These are phyloP conservation scores for Phaeomoniella chlamydospora DNA, from an alignment of 2,329 filamentous ascomycete genomes.

Conservation along the genomic window DNA sequence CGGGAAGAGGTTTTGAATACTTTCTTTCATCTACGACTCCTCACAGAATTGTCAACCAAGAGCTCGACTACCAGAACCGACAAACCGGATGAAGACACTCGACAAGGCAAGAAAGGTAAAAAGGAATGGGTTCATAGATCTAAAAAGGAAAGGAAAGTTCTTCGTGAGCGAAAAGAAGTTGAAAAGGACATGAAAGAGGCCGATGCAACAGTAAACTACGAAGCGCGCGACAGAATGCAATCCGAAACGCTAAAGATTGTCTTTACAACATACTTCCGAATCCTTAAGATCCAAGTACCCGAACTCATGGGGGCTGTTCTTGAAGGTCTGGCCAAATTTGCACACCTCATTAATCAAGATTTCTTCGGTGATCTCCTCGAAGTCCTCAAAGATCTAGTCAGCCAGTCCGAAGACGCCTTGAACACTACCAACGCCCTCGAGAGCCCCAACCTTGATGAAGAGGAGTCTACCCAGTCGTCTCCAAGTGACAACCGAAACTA, in stretches of 20 bases:
- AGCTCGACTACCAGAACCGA: conserved; percentile 68
- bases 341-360: conserved; percentile 95
- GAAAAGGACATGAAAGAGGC: conserved; percentile 90
- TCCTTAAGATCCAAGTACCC: conserved; percentile 68
- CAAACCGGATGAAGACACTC: conserved; percentile 31
- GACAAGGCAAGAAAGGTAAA: conserved; percentile 39
- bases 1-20: conserved; percentile 79
- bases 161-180: conserved; percentile 73
- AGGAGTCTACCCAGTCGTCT: conserved; percentile 4
- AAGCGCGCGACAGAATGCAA: conserved; percentile 87
- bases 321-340: conserved; percentile 84
- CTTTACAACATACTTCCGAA: conserved; percentile 88
- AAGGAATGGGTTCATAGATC: conserved; percentile 80
- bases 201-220: conserved; percentile 78
- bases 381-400: conserved; percentile 83
- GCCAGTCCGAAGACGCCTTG: conserved; percentile 46
- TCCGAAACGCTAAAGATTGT: conserved; percentile 92
- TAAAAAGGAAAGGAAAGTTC: conserved; percentile 68
- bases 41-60: conserved; percentile 77
- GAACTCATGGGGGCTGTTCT: conserved; percentile 93
- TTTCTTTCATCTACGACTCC: conserved; percentile 75
- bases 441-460: conserved; percentile 29
- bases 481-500: conserved; percentile 47
- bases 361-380: conserved; percentile 96
- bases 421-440: conserved; percentile 26